A percentile compares a stretch with the other conserved stretches of the same genome.
These are phyloP conservation scores for Fusarium goolgardi DNA, from an alignment of 2,329 filamentous ascomycete species.

Conservation along the genomic window DNA sequence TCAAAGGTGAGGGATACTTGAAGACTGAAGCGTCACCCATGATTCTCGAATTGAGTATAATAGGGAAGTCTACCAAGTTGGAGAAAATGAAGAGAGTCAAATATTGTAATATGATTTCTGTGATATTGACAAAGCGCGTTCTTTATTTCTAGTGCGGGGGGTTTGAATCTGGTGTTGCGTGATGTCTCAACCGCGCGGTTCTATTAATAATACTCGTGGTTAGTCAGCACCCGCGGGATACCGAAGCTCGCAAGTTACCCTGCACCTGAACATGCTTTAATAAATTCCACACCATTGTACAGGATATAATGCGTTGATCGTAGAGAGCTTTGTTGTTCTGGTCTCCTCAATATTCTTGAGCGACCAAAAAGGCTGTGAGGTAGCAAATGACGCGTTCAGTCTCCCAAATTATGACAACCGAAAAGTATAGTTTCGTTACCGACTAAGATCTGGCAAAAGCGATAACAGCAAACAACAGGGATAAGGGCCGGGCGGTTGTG, in stretches of 20 bases:
- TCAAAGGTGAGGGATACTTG: conserved; percentile 61
- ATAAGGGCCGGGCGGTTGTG: neutral
- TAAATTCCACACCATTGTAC: fast-evolving
- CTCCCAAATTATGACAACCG: too few species aligned
- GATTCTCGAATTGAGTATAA: too few species aligned
- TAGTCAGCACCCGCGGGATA: neutral
- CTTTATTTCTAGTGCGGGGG: neutral
- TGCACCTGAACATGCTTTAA: fast-evolving
- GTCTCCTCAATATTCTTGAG: fast-evolving
- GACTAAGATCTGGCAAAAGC: too few species aligned
- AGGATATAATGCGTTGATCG: fast-evolving
- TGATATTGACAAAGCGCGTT: neutral
- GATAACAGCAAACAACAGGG: fast-evolving
- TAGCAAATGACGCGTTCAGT: neutral
- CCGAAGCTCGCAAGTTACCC: neutral
- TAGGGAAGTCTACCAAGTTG: too few species aligned
- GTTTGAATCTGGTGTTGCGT: neutral
- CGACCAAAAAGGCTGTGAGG: fast-evolving
- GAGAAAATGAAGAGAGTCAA: too few species aligned
- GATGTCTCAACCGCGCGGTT: neutral
- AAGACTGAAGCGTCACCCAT: conserved; percentile 41
- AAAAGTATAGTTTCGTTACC: too few species aligned
- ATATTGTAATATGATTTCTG: neutral
- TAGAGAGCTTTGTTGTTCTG: too few species aligned
- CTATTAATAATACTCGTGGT: neutral